A percentile compares a stretch with the other conserved stretches of the same genome.
Evolutionary conservation across 1,284 basidiomycete genomes (phyloP).

Genomic region (Malassezia arunalokei): DNA sequence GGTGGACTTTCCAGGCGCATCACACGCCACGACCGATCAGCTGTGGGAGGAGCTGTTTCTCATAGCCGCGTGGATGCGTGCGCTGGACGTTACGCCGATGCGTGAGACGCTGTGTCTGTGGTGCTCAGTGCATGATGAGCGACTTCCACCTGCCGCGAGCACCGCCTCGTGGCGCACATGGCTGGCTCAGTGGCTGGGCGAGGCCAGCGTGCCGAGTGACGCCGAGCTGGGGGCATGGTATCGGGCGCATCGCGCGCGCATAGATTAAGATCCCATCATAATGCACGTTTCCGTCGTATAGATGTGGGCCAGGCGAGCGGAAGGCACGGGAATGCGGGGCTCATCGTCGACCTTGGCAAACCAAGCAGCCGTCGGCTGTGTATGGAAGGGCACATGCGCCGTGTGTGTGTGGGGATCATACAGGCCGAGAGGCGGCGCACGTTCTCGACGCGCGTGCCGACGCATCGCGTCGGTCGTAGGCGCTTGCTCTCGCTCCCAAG

Average conservation of each 20-base stretch:
- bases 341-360: conserved; percentile 16
- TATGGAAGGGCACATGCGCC: conserved; percentile 24
- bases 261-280: background rate
- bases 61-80: conserved; percentile 11
- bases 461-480: conserved; percentile 11
- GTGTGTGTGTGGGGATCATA: conserved; percentile 41
- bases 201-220: conserved; percentile 8
- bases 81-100: conserved; percentile 9
- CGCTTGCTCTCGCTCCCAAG: conserved; percentile 28
- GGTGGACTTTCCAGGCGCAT: background rate
- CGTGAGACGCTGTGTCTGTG: conserved; percentile 11
- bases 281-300: conserved; percentile 2
- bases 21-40: background rate
- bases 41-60: conserved; percentile 13
- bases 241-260: background rate
- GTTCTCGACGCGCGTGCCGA: conserved; percentile 19
- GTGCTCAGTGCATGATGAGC: conserved; percentile 10
- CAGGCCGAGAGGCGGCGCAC: conserved; percentile 34
- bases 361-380: conserved; percentile 27
- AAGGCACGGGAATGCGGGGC: background rate
- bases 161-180: conserved; percentile 6
- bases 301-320: background rate
- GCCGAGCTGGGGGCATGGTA: conserved; percentile 9
- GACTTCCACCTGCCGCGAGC: conserved; percentile 11
- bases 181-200: conserved; percentile 15